Base-by-base conservation (phyloP, 2,329 filamentous ascomycete species). In the Cytospora piceicola region DNA sequence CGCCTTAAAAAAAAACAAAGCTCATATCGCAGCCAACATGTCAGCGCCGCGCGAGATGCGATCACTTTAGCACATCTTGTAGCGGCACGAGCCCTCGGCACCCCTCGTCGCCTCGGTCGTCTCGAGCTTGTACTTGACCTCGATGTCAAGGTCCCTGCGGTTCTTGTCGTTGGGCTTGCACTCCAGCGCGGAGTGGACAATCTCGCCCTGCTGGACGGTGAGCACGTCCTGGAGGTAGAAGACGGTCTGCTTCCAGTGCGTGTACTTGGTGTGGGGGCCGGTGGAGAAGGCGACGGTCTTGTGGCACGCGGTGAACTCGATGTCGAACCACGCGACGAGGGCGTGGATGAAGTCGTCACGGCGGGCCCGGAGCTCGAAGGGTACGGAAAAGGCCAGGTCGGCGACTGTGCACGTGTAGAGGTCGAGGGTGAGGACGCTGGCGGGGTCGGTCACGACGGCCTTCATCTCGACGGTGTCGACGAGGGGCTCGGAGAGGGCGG, bases 171-270 rank as follows among this genome's bases (percentile, higher is more conserved):
- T 99, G 61, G 95, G 95, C 79, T 89, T 90, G 81, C 94, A 96
- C 69, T 88, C 84, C 51, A 99, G 81, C 36, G 84, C 82, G 73
- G 92, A 92, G 67, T 82, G 80, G 67, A 99, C 84, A 73, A 87
- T 84, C 83, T 99, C 95, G 65, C 90, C 93, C 75, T 92, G 85
- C 78, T 96, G 90, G 46, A 97, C 93, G 22, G 94, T 98, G 70
- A 99, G 82, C 39, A 97, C 92, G 72, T 99, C 94, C 74, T 91
- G 88, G 69, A 99, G 85, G 82, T 99, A 99, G 82, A 99, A 98
- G 69, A 99, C 95, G 15, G 95, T 99, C 84, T 99, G 95, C 83
- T 99, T 99, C 95, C 95, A 99, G 85, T 99, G 95, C 22, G 95
- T 99, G 82, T 98, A 98, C 82, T 97, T 98, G 73, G 94, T 96